Evolutionary conservation across 495 filamentous ascomycete species (phyloP), one percentile per base, ranked within the genome.

Genomic region (Xylaria acuta): DNA sequence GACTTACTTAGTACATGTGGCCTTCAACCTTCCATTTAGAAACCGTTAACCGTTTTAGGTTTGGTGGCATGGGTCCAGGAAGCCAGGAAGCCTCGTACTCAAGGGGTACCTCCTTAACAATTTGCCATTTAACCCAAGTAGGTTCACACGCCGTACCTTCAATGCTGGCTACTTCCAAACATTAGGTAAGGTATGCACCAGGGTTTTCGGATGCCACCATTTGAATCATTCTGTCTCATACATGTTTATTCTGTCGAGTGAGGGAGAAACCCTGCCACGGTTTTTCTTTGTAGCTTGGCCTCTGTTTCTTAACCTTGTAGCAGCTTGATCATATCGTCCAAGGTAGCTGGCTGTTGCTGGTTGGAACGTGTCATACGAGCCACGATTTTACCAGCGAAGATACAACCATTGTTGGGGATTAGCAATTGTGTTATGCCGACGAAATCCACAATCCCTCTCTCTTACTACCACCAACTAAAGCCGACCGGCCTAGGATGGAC

Each of bases 41-140:
- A 63, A 53, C 30, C 34, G 58, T 53, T 41, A 45, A 32, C 9
- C 32, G 6, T n/a, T 63, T 63, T 63, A 30, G 34, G 68, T 53
- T 70, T 70, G 36, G 58, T 59, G 27, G 30, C 6, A n/a, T 70
- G 68, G 43, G 14, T 4, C 22, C 22, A 38, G 43, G 32, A 63
- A 30, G 67, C 25, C 34, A 47, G 16, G 53, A 22, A 68, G 49
- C 14, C 22, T 7, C 18, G 53, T 32, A 27, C 27, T 14, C 49
- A 25, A 20, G 22, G 27, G 54, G 54, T 59, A 59, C 2, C 30
- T 6, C 27, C 54, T n/a, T 59, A 36, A 59, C 54, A 36, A 9
- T 12, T 60, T 56, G 53, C 27, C 53, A 8, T 56, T 56, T 56
- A 18, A 53, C 25, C 49, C 22, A n/a, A 59, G 53, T 56, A n/a